phyloP scores from a whole-genome alignment of 2,329 filamentous ascomycete species.

The Metarhizium guizhouense region DNA sequence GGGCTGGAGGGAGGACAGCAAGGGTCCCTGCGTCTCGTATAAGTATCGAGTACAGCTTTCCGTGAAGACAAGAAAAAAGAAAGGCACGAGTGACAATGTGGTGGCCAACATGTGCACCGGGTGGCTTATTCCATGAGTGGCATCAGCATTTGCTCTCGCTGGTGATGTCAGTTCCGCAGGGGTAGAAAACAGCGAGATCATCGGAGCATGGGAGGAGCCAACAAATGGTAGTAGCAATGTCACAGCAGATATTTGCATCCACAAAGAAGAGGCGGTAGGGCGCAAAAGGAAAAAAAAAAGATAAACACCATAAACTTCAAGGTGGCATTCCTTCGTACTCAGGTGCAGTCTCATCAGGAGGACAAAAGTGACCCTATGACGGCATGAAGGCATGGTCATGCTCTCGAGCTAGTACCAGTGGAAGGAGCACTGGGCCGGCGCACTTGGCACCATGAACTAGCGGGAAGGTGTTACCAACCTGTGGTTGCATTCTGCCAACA shows the following conservation, averaged over 20 bases:
- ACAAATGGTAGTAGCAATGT: too few relatives aligned
- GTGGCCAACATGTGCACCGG: not conserved
- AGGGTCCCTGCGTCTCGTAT: not conserved
- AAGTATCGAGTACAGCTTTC: not conserved
- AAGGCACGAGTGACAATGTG: not conserved
- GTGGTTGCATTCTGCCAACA: not conserved
- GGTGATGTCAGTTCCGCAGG: too few relatives aligned
- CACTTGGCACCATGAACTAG: not conserved
- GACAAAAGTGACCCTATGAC: constrained; percentile 3
- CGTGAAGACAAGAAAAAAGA: not conserved
- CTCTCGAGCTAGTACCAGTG: too few relatives aligned
- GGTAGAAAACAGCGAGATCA: too few relatives aligned
- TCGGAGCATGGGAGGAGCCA: too few relatives aligned
- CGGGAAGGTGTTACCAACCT: not conserved
- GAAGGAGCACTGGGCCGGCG: not conserved
- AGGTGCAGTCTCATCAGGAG: constrained; percentile 1
- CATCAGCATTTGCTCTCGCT: too few relatives aligned
- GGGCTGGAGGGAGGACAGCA: not conserved
- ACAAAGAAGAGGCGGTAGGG: too few relatives aligned
- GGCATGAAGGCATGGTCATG: not conserved
- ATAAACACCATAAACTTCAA: not conserved
- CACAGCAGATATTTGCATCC: too few relatives aligned
- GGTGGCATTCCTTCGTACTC: not conserved
- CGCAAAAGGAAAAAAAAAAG: not conserved
- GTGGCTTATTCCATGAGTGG: not conserved